Percentiles rank a stretch among this genome's conserved stretches.
Evolutionary conservation across 345 rosid genomes (phyloP).

Genomic region (Eucalyptus brandiana): DNA sequence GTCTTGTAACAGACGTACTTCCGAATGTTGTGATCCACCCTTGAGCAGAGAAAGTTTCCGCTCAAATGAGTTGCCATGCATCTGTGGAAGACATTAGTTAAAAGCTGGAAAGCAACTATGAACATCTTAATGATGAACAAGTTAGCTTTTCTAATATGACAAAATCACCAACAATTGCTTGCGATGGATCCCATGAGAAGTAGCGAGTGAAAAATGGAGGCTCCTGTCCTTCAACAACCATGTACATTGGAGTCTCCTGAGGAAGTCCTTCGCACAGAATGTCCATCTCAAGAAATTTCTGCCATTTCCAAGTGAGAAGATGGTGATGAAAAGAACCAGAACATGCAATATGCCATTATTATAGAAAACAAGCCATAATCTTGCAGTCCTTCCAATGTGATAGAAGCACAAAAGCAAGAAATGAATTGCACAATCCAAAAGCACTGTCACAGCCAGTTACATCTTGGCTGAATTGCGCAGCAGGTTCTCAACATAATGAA

Average conservation of each 20-base stretch:
- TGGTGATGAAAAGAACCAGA: not conserved
- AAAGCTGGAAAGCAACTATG: not conserved
- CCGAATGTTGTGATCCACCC: conserved; percentile 26
- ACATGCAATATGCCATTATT: not conserved
- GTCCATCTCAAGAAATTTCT: conserved; percentile 60
- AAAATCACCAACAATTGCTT: conserved; percentile 50
- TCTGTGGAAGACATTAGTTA: conserved; percentile 6
- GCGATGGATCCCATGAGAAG: conserved; percentile 66
- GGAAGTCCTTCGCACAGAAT: conserved; percentile 40
- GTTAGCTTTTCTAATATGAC: not conserved
- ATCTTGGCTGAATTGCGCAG: not conserved
- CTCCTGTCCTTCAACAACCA: conserved; percentile 67
- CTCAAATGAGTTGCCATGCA: conserved; percentile 88
- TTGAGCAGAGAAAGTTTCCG: conserved; percentile 70
- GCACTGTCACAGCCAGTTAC: not conserved
- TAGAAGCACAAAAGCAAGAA: not conserved
- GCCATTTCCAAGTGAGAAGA: conserved; percentile 15
- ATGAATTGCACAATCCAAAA: not conserved
- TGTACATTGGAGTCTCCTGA: conserved; percentile 45
- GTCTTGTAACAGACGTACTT: conserved; percentile 20
- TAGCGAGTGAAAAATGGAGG: conserved; percentile 70
- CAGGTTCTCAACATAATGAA: not conserved
- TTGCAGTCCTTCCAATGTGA: not conserved
- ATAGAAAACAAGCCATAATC: not conserved
- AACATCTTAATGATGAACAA: not conserved